Evolutionary conservation across 75 land plant species (phyloP), one percentile per base, ranked within the genome.

Genomic region (Pinus tabuliformis): DNA sequence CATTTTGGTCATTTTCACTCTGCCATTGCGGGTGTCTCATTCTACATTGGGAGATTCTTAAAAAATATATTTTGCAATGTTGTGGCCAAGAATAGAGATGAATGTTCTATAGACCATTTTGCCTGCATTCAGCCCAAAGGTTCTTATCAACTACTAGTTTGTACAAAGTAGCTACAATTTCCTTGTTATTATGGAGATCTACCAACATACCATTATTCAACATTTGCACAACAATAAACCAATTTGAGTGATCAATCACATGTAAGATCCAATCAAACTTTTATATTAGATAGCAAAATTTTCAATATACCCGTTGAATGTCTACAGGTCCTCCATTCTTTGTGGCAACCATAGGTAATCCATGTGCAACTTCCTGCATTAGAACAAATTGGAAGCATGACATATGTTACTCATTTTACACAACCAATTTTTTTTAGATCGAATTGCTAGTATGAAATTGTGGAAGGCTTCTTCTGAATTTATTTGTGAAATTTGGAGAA

Each of bases 281-380:
- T 22, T 17, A 18, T 28, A 16, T 21, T 37, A 21, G 58, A 37
- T 7, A 49, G 17, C 12, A 20, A 4, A 56, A 24, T 74, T 37
- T 15, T 68, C 33, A 12, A 68, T 73, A 73, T 70, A 95, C 99
- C 95, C 86, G 74, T 52, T 87, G 87, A 56, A 96, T 96, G 78
- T 96, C 99, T 61, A 96, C 95, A 62, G 99, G 99, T 74, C 99
- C 97, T 77, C 99, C 99, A 84, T 96, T 96, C 80, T 88, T 91
- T 30, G 99, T 96, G 12, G 99, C 97, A 75, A 96, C 99, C 81
- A 91, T 94, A 21, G 97, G 99, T 73, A 96, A 79, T 82, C 99
- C 99, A 88, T 91, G 79, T 39, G 95, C 97, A 61, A 97, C 89
- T 74, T 97, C 99, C 99, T 96, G 91, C 52, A 74, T 63, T 78